Evolutionary conservation across 306 rosid species (phyloP).

Genomic region (Inga oerstediana): DNA sequence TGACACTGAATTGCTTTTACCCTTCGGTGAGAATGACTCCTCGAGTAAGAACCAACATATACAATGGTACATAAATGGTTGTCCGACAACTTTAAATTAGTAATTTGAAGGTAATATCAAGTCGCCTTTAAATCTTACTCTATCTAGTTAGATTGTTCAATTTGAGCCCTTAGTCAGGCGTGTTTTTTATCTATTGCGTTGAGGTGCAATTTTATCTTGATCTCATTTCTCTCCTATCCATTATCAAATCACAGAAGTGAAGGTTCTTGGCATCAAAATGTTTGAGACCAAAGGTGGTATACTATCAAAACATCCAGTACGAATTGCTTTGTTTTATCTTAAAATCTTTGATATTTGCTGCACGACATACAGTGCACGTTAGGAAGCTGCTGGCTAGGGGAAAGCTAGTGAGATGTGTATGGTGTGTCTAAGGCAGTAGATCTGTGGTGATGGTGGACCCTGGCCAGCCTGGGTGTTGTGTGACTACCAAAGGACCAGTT

Average conservation of each 20-base stretch:
- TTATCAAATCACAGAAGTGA: neutral
- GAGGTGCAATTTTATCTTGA: neutral
- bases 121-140: neutral
- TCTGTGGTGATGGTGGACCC: neutral
- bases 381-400: neutral
- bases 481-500: neutral
- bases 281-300: neutral
- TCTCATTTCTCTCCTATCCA: neutral
- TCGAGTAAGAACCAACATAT: neutral
- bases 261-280: neutral
- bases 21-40: neutral
- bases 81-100: neutral
- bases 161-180: neutral
- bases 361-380: neutral
- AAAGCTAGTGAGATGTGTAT: neutral
- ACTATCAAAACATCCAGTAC: neutral
- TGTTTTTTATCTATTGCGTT: neutral
- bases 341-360: neutral
- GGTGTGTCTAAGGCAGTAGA: neutral
- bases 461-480: neutral
- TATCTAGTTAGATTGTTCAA: neutral
- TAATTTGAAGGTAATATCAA: neutral
- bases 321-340: neutral
- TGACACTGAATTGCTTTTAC: neutral
- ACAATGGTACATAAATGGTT: neutral